Conservation (phyloP, 2,329 filamentous ascomycete species). For the Penicillium sp. region DNA sequence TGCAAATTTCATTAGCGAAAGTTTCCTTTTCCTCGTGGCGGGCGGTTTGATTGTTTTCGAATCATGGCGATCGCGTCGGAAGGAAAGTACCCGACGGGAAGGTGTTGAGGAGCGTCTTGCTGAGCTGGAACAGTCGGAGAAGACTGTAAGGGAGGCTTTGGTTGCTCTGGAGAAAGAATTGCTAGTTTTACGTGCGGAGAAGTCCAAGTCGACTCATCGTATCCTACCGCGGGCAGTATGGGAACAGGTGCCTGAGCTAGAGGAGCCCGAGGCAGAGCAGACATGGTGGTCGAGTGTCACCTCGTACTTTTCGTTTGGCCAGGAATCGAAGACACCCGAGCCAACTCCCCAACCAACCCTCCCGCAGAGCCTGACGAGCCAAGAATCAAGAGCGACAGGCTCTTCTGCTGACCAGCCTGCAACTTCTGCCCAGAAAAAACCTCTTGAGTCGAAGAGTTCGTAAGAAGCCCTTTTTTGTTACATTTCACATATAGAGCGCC, state of each 20-base stretch:
- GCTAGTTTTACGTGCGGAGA: constrained; percentile 38
- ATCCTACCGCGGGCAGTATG: constrained; percentile 45
- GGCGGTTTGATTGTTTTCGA: constrained; percentile 65
- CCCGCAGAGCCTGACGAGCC: neutral
- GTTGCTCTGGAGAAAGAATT: constrained; percentile 50
- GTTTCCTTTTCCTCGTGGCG: constrained; percentile 66
- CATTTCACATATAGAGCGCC: neutral
- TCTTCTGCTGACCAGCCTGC: neutral
- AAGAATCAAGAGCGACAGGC: neutral
- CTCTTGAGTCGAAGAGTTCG: neutral
- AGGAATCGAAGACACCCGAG: constrained; percentile 10
- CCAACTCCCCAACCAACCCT: neutral
- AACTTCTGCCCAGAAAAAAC: neutral
- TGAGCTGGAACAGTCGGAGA: constrained; percentile 56
- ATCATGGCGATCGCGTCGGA: constrained; percentile 60
- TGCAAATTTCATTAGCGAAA: constrained; percentile 68
- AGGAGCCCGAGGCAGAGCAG: constrained; percentile 14
- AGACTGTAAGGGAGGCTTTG: constrained; percentile 40
- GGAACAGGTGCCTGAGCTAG: constrained; percentile 28
- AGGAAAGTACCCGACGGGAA: constrained; percentile 60
- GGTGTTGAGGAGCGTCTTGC: constrained; percentile 61
- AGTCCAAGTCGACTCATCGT: constrained; percentile 27
- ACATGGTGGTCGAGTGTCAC: constrained; percentile 36
- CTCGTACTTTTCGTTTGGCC: constrained; percentile 34
- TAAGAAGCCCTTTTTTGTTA: neutral